These are phyloP conservation scores for Cucumis variabilis DNA, from an alignment of 331 rosid genomes.

Conservation along the genomic window DNA sequence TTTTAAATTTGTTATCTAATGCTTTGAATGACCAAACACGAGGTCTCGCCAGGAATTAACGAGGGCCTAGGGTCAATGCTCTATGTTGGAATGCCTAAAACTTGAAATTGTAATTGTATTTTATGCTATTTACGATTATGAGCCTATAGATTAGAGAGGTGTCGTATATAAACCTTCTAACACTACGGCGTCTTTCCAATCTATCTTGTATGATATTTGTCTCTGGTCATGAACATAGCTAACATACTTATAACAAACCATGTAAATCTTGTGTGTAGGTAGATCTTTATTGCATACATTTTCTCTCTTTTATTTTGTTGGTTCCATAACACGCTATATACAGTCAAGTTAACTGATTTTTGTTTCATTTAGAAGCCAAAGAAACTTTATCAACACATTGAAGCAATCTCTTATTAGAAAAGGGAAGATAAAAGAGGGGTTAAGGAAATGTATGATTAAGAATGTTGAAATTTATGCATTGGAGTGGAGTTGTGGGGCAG, in stretches of 20 bases:
- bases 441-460: slow-evolving; percentile 10
- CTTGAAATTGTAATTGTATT: too few species aligned
- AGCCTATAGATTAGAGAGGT: not conserved
- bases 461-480: slow-evolving; percentile 12
- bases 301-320: not conserved
- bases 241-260: too few species aligned
- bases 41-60: not conserved
- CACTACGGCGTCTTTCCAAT: not conserved
- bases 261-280: not conserved
- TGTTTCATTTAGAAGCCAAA: not conserved
- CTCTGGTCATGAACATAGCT: too few species aligned
- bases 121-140: not conserved
- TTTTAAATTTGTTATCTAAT: too few species aligned
- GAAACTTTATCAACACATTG: not conserved
- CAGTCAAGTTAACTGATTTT: not conserved
- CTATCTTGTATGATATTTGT: not conserved
- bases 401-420: not conserved
- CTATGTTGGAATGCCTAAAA: not conserved
- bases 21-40: not conserved
- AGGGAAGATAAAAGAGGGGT: not conserved
- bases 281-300: too few species aligned
- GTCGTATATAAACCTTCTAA: too few species aligned
- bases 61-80: not conserved
- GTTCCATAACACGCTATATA: not conserved
- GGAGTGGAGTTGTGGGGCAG: slow-evolving; percentile 27